These are phyloP conservation scores for Ustilago nuda DNA, from an alignment of 1,284 basidiomycete genomes.

Conservation along the genomic window DNA sequence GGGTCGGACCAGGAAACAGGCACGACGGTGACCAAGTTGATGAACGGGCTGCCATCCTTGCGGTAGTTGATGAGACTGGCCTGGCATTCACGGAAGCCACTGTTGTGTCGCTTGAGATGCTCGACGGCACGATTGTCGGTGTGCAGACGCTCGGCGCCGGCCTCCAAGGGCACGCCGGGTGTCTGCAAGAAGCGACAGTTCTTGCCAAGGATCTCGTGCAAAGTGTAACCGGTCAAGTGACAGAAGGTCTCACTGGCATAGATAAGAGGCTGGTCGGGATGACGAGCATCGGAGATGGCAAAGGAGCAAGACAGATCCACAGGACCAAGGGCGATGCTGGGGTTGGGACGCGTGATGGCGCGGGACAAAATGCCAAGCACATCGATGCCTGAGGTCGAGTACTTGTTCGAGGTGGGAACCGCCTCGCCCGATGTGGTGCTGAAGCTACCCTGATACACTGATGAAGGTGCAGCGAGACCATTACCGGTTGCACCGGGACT, in stretches of 20 bases:
- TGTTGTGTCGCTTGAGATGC: slow-evolving; percentile 63
- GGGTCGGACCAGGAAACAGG: slow-evolving; percentile 74
- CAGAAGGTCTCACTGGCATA: slow-evolving; percentile 86
- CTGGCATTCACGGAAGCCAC: slow-evolving; percentile 75
- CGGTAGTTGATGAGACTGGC: slow-evolving; percentile 87
- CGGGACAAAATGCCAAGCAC: slow-evolving; percentile 83
- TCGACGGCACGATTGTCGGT: slow-evolving; percentile 79
- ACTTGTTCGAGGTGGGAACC: slow-evolving; percentile 70
- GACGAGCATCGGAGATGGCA: slow-evolving; percentile 83
- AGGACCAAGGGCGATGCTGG: slow-evolving; percentile 83
- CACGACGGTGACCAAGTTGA: slow-evolving; percentile 70
- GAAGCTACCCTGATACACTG: slow-evolving; percentile 43
- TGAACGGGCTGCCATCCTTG: slow-evolving; percentile 84
- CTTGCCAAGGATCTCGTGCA: slow-evolving; percentile 71
- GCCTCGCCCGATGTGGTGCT: slow-evolving; percentile 37
- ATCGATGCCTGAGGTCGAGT: slow-evolving; percentile 90
- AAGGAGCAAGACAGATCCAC: slow-evolving; percentile 92
- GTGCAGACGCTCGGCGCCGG: slow-evolving; percentile 77
- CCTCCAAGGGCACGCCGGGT: slow-evolving; percentile 77
- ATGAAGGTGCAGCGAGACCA: slow-evolving; percentile 11
- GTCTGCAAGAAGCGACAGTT: slow-evolving; percentile 75
- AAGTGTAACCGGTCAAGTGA: slow-evolving; percentile 82
- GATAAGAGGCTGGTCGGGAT: slow-evolving; percentile 85
- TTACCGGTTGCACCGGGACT: neutral
- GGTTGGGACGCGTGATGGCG: slow-evolving; percentile 80